Evolutionary conservation across 176 grass and related monocot species (phyloP).

Genomic region (Triticum turgidum): DNA sequence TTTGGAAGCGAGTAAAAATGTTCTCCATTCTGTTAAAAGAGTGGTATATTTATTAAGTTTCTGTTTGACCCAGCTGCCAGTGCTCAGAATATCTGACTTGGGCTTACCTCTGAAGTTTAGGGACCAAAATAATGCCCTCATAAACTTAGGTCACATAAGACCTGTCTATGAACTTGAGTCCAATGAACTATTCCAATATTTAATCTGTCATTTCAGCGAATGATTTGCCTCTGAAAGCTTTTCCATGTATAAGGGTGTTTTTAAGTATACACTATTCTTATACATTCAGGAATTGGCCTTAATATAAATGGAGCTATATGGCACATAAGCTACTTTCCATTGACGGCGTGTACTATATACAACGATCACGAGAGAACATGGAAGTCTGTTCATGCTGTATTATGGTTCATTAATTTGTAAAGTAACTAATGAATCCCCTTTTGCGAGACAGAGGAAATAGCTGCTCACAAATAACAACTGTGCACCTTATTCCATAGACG

Average conservation of each 20-base stretch:
- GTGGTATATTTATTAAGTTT: background rate
- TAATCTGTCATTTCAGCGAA: background rate
- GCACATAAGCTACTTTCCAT: background rate
- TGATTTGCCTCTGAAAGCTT: background rate
- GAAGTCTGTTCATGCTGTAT: background rate
- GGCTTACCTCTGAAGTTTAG: background rate
- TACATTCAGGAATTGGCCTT: background rate
- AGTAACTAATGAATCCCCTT: background rate
- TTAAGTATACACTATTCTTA: background rate
- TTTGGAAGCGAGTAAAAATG: background rate
- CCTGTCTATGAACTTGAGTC: background rate
- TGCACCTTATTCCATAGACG: background rate
- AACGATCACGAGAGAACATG: background rate
- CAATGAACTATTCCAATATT: slow-evolving; percentile 2
- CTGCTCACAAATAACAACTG: slow-evolving; percentile 2
- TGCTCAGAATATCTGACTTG: background rate
- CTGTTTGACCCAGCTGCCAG: background rate
- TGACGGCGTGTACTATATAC: background rate
- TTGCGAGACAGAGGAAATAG: background rate
- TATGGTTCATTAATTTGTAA: background rate
- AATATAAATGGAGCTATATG: background rate
- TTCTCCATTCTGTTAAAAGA: background rate
- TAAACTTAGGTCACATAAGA: background rate
- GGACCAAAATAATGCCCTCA: slow-evolving; percentile 19
- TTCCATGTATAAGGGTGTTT: background rate